Percentiles rank a stretch among this genome's conserved stretches.
Evolutionary conservation across 2,329 filamentous ascomycete genomes (phyloP).

Genomic region (Pseudopithomyces maydicus): DNA sequence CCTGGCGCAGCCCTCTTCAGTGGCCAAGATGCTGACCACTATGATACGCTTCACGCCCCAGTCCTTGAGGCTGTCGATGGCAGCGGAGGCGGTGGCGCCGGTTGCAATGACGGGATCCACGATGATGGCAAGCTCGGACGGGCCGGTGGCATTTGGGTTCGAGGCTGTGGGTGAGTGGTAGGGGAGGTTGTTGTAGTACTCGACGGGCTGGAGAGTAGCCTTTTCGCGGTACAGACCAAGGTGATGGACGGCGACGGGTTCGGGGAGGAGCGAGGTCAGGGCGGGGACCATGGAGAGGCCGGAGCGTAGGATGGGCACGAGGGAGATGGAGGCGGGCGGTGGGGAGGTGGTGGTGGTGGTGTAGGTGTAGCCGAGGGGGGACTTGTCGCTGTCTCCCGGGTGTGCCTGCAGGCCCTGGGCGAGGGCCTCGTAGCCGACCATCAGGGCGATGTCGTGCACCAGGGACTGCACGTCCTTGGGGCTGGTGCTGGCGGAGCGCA

Average conservation of each 20-base stretch:
- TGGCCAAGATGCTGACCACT: slow-evolving; percentile 76
- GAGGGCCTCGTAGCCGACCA: slow-evolving; percentile 83
- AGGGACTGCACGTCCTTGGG: slow-evolving; percentile 79
- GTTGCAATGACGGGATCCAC: slow-evolving; percentile 95
- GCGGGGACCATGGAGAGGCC: slow-evolving; percentile 91
- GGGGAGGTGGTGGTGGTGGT: slow-evolving; percentile 68
- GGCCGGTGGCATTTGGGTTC: slow-evolving; percentile 40
- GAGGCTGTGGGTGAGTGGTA: slow-evolving; percentile 63
- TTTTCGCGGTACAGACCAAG: slow-evolving; percentile 94
- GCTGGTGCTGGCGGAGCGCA: slow-evolving; percentile 73
- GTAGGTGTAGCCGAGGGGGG: slow-evolving; percentile 79
- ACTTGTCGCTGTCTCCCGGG: slow-evolving; percentile 69
- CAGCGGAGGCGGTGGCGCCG: slow-evolving; percentile 84
- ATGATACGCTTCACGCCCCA: slow-evolving; percentile 89
- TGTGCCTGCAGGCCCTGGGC: slow-evolving; percentile 63
- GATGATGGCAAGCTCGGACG: slow-evolving; percentile 73
- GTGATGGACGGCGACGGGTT: slow-evolving; percentile 83
- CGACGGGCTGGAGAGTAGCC: slow-evolving; percentile 82
- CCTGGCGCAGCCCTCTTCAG: slow-evolving; percentile 68
- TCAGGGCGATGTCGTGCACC: slow-evolving; percentile 83
- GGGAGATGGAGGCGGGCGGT: slow-evolving; percentile 69
- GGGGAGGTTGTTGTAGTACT: slow-evolving; percentile 98
- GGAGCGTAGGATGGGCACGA: slow-evolving; percentile 91
- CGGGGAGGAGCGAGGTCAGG: slow-evolving; percentile 80
- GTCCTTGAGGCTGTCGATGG: slow-evolving; percentile 85